Conservation (phyloP, 345 rosid species). For the Turritis glabra region DNA sequence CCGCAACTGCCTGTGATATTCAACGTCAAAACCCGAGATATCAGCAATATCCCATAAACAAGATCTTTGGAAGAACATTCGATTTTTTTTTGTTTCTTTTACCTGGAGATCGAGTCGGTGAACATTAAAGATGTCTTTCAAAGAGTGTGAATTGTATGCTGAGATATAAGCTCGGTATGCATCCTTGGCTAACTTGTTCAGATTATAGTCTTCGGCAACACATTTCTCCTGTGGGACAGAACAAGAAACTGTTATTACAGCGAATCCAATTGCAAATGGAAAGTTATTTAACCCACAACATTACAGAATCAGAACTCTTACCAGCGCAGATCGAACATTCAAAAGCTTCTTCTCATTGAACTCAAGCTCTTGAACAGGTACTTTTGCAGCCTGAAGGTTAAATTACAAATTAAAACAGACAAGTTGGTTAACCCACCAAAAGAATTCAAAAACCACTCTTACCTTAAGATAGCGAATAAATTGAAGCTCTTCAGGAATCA, state of each 20-base stretch:
- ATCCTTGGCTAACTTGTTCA: slow-evolving; percentile 92
- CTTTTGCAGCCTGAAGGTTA: slow-evolving; percentile 72
- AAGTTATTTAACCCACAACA: not conserved
- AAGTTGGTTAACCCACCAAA: not conserved
- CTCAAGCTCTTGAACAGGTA: slow-evolving; percentile 89
- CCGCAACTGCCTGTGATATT: slow-evolving; percentile 72
- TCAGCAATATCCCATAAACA: not conserved
- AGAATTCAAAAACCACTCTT: not conserved
- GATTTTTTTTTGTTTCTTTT: not conserved
- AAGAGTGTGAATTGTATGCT: slow-evolving; percentile 94
- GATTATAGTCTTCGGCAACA: slow-evolving; percentile 64
- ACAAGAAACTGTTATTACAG: slow-evolving; percentile 9
- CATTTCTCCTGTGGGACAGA: slow-evolving; percentile 68
- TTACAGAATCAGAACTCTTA: slow-evolving; percentile 33
- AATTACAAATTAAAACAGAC: not conserved
- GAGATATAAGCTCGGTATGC: slow-evolving; percentile 88
- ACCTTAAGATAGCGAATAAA: slow-evolving; percentile 93
- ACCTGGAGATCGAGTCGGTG: slow-evolving; percentile 96
- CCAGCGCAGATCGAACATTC: slow-evolving; percentile 88
- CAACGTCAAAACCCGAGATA: not conserved
- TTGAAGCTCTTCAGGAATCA: slow-evolving; percentile 92
- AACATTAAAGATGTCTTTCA: slow-evolving; percentile 93
- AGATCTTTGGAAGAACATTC: slow-evolving; percentile 8
- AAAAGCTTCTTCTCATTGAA: slow-evolving; percentile 76
- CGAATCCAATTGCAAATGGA: not conserved